Percentiles rank a stretch among this genome's conserved stretches.
Evolutionary conservation across 2,329 filamentous ascomycete genomes (phyloP).

Genomic region (Chalara sp.): DNA sequence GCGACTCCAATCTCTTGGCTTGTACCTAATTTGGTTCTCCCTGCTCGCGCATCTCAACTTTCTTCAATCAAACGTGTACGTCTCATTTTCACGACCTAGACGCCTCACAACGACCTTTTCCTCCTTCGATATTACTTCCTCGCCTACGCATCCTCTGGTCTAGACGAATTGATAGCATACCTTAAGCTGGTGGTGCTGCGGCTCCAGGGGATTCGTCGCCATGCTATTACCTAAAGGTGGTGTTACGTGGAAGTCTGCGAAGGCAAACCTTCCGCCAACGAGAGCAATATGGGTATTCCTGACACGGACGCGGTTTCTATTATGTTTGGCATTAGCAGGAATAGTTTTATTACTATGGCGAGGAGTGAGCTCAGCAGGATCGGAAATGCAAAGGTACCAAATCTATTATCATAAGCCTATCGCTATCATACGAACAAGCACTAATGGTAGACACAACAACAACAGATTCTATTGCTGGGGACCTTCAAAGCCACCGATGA

Average conservation of each 20-base stretch:
- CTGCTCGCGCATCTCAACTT: slow-evolving; percentile 6
- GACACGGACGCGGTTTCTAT: slow-evolving; percentile 70
- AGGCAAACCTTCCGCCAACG: slow-evolving; percentile 69
- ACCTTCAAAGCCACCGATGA: slow-evolving; percentile 88
- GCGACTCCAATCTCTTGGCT: background rate
- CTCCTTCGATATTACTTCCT: background rate
- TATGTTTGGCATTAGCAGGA: slow-evolving; percentile 63
- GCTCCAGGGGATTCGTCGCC: slow-evolving; percentile 35
- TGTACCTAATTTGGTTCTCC: background rate
- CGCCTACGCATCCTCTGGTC: background rate
- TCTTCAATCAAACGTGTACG: background rate
- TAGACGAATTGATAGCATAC: slow-evolving; percentile 21
- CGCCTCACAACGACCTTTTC: slow-evolving; percentile 1
- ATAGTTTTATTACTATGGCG: slow-evolving; percentile 81
- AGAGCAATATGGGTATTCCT: slow-evolving; percentile 65
- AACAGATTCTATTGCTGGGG: slow-evolving; percentile 95
- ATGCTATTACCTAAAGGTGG: slow-evolving; percentile 92
- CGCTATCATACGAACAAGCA: background rate
- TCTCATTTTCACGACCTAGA: slow-evolving; percentile 15
- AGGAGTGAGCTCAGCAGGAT: slow-evolving; percentile 70
- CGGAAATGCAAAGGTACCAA: slow-evolving; percentile 79
- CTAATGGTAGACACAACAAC: slow-evolving; percentile 11
- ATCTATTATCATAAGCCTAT: slow-evolving; percentile 3
- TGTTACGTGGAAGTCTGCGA: slow-evolving; percentile 87
- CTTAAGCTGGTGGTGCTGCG: slow-evolving; percentile 32